These are phyloP conservation scores for Teratosphaeriaceae sp. DNA, from an alignment of 2,329 filamentous ascomycete genomes.

Conservation along the genomic window DNA sequence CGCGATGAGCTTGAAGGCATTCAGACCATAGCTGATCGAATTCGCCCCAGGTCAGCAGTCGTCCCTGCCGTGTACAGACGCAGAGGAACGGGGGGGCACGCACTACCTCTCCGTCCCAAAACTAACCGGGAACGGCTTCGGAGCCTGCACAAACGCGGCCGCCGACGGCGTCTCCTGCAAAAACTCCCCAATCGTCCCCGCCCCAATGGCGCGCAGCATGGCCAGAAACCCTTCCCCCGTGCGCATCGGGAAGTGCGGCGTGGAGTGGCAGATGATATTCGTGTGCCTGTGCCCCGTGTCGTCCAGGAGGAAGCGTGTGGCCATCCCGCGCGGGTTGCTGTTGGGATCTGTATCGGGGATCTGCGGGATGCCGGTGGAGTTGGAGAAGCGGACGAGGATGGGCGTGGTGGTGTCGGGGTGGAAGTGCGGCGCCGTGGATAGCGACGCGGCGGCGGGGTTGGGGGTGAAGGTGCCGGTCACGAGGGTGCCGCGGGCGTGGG, in stretches of 20 bases:
- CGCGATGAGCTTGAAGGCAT: constrained; percentile 43
- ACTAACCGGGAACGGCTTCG: constrained; percentile 45
- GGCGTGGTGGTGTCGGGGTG: constrained; percentile 31
- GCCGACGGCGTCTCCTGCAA: constrained; percentile 43
- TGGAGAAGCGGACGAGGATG: constrained; percentile 22
- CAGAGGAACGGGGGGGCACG: no score
- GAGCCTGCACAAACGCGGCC: constrained; percentile 40
- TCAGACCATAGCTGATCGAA: constrained; percentile 45
- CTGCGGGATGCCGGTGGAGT: constrained; percentile 20
- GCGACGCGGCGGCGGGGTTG: constrained; percentile 34
- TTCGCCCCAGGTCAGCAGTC: no score
- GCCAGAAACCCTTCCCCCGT: constrained; percentile 49
- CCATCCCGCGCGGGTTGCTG: constrained; percentile 37
- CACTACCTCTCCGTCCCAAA: constrained; percentile 45
- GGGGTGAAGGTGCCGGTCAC: constrained; percentile 49
- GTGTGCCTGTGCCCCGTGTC: constrained; percentile 42
- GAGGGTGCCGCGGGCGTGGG: constrained; percentile 50
- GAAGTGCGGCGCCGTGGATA: constrained; percentile 29
- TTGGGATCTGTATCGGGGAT: constrained; percentile 21
- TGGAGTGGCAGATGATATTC: constrained; percentile 50
- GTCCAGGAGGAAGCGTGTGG: constrained; percentile 42
- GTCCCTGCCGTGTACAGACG: no score
- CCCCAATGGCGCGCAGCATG: constrained; percentile 39
- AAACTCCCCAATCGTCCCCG: constrained; percentile 36
- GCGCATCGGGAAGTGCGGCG: constrained; percentile 45